These are phyloP conservation scores for Colletotrichum spinosum DNA, from an alignment of 2,329 filamentous ascomycete genomes.

Conservation along the genomic window DNA sequence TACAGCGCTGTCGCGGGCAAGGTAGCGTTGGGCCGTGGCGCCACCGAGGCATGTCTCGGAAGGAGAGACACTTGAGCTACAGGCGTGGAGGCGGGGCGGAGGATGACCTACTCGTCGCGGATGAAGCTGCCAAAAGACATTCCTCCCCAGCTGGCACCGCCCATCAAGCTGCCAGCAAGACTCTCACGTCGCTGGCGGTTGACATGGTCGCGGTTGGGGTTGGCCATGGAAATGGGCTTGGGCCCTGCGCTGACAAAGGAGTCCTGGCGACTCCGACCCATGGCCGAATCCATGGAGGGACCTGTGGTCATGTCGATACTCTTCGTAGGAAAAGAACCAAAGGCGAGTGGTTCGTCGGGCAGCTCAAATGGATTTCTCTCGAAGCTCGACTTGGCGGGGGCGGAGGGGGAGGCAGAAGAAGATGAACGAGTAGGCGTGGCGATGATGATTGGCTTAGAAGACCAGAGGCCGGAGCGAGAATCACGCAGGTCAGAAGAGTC, in stretches of 20 bases:
- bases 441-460: slow-evolving; percentile 52
- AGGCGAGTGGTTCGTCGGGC: slow-evolving; percentile 43
- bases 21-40: slow-evolving; percentile 11
- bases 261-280: slow-evolving; percentile 71
- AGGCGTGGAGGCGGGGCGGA: slow-evolving; percentile 39
- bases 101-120: slow-evolving; percentile 86
- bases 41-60: slow-evolving; percentile 7
- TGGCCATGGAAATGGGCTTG: slow-evolving; percentile 75
- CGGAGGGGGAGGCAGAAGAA: slow-evolving; percentile 41
- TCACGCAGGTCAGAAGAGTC: slow-evolving; percentile 42
- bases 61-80: slow-evolving; percentile 7
- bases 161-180: slow-evolving; percentile 74
- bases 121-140: slow-evolving; percentile 97
- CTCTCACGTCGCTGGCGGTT: slow-evolving; percentile 71
- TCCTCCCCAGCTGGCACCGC: slow-evolving; percentile 96
- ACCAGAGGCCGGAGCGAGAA: slow-evolving; percentile 38
- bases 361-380: slow-evolving; percentile 42
- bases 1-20: neutral
- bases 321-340: slow-evolving; percentile 41
- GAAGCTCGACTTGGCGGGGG: slow-evolving; percentile 42
- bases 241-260: slow-evolving; percentile 74
- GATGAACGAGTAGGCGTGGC: slow-evolving; percentile 42
- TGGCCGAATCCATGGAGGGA: slow-evolving; percentile 67
- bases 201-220: slow-evolving; percentile 70
- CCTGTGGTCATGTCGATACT: slow-evolving; percentile 68